phyloP scores from a whole-genome alignment of 108 stramenopile genomes.

The Skeletonema tropicum region DNA sequence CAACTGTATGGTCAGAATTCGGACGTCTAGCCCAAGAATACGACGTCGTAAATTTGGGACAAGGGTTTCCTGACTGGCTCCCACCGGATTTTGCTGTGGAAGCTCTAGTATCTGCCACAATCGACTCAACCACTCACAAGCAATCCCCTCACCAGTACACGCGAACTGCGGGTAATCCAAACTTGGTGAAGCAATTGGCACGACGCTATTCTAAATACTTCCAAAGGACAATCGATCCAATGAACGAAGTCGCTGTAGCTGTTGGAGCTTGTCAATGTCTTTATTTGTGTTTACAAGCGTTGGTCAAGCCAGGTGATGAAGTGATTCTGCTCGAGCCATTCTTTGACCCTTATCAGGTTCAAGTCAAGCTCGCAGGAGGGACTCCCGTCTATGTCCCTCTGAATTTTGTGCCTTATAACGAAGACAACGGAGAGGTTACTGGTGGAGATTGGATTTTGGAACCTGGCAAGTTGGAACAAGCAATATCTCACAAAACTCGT shows the following conservation, averaged over 20 bases:
- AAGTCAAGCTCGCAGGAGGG: constrained; percentile 87
- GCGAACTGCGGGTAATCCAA: constrained; percentile 92
- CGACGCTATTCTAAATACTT: constrained; percentile 88
- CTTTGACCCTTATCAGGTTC: constrained; percentile 94
- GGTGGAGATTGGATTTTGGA: constrained; percentile 92
- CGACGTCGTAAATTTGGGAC: too few species aligned
- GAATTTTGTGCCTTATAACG: constrained; percentile 62
- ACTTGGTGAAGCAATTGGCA: constrained; percentile 87
- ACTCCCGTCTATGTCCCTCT: constrained; percentile 82
- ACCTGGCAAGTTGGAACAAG: constrained; percentile 60
- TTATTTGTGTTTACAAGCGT: constrained; percentile 80
- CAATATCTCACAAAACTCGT: constrained; percentile 82
- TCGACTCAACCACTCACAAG: too few species aligned
- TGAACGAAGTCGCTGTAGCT: constrained; percentile 91
- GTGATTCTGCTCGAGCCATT: constrained; percentile 96
- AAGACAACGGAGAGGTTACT: constrained; percentile 18
- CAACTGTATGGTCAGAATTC: too few species aligned
- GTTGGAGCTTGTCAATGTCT: constrained; percentile 93
- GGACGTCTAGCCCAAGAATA: too few species aligned
- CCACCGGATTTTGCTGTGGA: too few species aligned
- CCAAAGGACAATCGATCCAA: constrained; percentile 75
- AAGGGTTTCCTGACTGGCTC: too few species aligned
- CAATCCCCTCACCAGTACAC: too few species aligned
- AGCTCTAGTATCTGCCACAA: too few species aligned
- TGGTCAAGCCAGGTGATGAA: constrained; percentile 91